These are phyloP conservation scores for Pseudozyma hubeiensis DNA, from an alignment of 1,284 basidiomycete species.

Conservation along the genomic window DNA sequence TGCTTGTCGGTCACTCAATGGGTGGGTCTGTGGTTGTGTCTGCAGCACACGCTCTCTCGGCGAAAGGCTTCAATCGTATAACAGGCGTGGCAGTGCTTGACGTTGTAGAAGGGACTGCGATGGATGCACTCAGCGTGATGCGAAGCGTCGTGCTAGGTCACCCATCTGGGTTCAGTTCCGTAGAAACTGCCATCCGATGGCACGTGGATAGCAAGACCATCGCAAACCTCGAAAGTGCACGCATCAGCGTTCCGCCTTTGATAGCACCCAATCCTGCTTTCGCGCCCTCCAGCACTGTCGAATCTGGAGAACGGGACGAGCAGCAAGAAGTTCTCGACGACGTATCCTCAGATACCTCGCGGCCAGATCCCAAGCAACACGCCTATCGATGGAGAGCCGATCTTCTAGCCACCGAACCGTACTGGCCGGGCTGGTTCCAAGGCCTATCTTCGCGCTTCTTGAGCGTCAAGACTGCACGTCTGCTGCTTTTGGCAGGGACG, in stretches of 20 bases:
- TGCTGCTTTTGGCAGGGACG: constrained; percentile 90
- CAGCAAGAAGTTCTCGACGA: constrained; percentile 22
- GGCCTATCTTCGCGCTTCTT: constrained; percentile 85
- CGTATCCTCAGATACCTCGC: background rate
- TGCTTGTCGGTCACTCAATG: constrained; percentile 69
- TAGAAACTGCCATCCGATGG: constrained; percentile 91
- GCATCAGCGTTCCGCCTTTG: constrained; percentile 63
- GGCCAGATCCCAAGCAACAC: background rate
- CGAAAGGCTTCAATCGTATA: constrained; percentile 68
- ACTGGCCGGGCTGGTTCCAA: constrained; percentile 93
- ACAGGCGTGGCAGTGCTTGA: constrained; percentile 89
- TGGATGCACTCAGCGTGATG: constrained; percentile 92
- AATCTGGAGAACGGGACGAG: constrained; percentile 15
- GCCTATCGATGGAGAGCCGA: constrained; percentile 81
- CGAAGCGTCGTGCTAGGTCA: constrained; percentile 84
- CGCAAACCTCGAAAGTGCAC: constrained; percentile 62
- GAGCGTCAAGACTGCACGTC: constrained; percentile 78
- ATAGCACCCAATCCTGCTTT: constrained; percentile 43
- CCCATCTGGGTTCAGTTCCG: constrained; percentile 83
- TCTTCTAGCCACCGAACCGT: constrained; percentile 84
- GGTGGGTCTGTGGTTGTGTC: constrained; percentile 63
- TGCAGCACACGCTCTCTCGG: constrained; percentile 47
- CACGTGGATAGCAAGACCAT: constrained; percentile 75
- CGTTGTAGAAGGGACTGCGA: constrained; percentile 96
- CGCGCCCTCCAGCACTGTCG: background rate